Conservation (phyloP, 192 early-diverging fungal genomes). For the Entomortierella lignicola region DNA sequence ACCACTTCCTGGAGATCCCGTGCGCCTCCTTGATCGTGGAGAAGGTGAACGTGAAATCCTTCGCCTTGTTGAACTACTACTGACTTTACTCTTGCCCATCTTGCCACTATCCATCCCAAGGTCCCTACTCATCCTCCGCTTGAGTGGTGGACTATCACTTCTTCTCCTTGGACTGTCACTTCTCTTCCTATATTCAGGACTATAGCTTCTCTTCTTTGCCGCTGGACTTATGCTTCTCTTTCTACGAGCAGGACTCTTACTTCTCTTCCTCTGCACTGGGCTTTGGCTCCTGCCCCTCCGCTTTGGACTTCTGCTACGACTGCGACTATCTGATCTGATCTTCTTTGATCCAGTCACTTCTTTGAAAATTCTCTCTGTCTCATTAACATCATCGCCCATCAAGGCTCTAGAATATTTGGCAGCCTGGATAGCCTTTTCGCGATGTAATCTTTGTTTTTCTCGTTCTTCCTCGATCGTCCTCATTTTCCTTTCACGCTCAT, state of each 20-base stretch:
- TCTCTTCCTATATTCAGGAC: conserved; percentile 21
- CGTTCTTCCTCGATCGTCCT: conserved; percentile 31
- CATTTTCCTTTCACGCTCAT: conserved; percentile 33
- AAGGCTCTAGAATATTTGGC: conserved; percentile 36
- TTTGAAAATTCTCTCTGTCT: conserved; percentile 36
- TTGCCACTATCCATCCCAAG: conserved; percentile 11
- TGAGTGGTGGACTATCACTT: conserved; percentile 25
- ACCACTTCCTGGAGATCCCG: conserved; percentile 12
- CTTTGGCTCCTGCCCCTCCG: conserved; percentile 26
- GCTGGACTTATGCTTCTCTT: conserved; percentile 22
- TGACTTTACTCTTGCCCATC: conserved; percentile 4
- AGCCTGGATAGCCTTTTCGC: conserved; percentile 39
- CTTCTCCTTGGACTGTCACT: conserved; percentile 27
- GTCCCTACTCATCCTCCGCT: conserved; percentile 34
- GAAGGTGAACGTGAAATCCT: conserved; percentile 25
- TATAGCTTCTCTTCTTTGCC: conserved; percentile 14
- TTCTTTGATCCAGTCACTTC: conserved; percentile 9
- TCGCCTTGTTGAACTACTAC: conserved; percentile 12
- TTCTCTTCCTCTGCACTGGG: conserved; percentile 7
- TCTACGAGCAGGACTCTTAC: conserved; percentile 24
- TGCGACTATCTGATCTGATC: conserved; percentile 5
- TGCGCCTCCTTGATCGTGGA: conserved; percentile 21
- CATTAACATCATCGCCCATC: conserved; percentile 31
- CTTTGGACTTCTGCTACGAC: conserved; percentile 37
- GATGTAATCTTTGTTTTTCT: conserved; percentile 20